Conservation (phyloP, 441 rosid species). For the Jatropha multifida region DNA sequence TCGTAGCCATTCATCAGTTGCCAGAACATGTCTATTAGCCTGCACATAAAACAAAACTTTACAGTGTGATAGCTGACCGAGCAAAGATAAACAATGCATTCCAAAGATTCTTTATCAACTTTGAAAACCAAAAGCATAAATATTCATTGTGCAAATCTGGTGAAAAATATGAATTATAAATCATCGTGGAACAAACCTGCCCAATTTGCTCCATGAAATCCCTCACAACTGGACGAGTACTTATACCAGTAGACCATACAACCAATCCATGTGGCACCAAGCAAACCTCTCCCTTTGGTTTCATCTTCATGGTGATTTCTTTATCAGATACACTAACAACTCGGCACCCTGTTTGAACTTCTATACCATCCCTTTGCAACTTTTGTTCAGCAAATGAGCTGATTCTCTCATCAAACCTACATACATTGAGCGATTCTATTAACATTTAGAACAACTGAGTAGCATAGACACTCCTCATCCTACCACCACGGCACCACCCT, state of each 20-base stretch:
- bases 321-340: slow-evolving; percentile 71
- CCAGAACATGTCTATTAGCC: slow-evolving; percentile 66
- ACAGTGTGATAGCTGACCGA: background rate
- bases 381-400: slow-evolving; percentile 82
- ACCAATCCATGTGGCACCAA: slow-evolving; percentile 82
- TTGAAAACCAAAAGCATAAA: background rate
- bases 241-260: slow-evolving; percentile 93
- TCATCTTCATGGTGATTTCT: slow-evolving; percentile 62
- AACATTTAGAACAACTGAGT: background rate
- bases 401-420: slow-evolving; percentile 84
- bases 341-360: slow-evolving; percentile 77
- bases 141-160: background rate
- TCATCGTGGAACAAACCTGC: slow-evolving; percentile 45
- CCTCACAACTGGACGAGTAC: slow-evolving; percentile 72
- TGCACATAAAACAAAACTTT: slow-evolving; percentile 25
- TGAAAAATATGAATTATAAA: background rate
- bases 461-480: background rate
- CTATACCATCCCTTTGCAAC: slow-evolving; percentile 77
- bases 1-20: slow-evolving; percentile 84
- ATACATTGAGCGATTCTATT: background rate
- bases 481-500: too few species aligned
- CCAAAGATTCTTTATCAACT: background rate
- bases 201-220: slow-evolving; percentile 92
- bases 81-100: background rate
- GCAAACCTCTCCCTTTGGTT: slow-evolving; percentile 54